Evolutionary conservation across 495 filamentous ascomycete genomes (phyloP), one percentile per base, ranked within the genome.

Genomic region (Apodospora peruviana): DNA sequence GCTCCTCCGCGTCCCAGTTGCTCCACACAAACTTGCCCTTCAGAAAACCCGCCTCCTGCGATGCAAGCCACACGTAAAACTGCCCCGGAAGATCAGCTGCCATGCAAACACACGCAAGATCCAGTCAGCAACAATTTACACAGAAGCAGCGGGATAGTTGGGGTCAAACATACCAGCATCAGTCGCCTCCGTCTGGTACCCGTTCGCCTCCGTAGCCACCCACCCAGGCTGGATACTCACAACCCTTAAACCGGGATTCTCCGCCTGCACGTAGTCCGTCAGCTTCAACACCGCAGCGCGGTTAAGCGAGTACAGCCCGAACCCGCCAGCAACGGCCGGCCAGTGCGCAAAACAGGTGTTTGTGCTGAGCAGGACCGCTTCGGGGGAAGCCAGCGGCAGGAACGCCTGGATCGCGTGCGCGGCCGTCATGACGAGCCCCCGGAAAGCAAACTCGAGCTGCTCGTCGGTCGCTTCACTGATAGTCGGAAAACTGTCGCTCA

Each of bases 1-100:
- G 43, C 61, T 78, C 73, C 4, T 75, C 62, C 0, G 77, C 67
- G 52, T 81, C 79, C 77, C 77, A 81, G 22, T 63, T 59, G 2
- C 62, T 61, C 64, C 68, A 77, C 4, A 74, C 60, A 41, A 77
- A 71, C 41, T 66, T 69, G 10, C 76, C 74, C 35, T 70, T 69
- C 16, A 80, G 51, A 49, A 78, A 79, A 5, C 48, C 51, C 17
- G 74, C 72, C 40, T 81, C 73, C 2, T 61, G 51, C 5, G 59
- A 62, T 1, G 67, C 62, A 1, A 67, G 57, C 78, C 79, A 81
- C 12, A 79, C 60, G 23, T 60, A 53, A 45, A 74, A 79, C 20
- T 64, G 35, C 1, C 54, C 74, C 0, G 75, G 64, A 3, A 81
- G 64, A 4, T 22, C 34, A 17, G 51, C 75, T 76, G 16, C 14